A percentile compares a stretch with the other conserved stretches of the same genome.
Evolutionary conservation across 2,329 filamentous ascomycete species (phyloP).

Genomic region (Fusarium piperis): DNA sequence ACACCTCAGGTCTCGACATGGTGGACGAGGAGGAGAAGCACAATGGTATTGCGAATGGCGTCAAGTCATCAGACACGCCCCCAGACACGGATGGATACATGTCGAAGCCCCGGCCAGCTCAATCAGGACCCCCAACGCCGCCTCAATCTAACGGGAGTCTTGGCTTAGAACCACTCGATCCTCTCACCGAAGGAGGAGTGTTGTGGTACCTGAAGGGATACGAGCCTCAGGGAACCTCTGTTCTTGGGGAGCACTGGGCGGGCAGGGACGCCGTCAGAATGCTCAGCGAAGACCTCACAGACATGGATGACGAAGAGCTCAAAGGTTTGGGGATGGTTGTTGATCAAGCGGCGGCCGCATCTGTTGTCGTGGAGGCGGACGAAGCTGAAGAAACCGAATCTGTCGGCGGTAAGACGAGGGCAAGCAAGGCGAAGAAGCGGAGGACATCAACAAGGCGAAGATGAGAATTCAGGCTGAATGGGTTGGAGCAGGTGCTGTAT

Average conservation of each 20-base stretch:
- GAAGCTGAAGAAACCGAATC: conserved; percentile 34
- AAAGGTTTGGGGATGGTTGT: conserved; percentile 71
- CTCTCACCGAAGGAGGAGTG: conserved; percentile 78
- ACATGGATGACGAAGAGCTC: conserved; percentile 91
- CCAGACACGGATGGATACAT: conserved; percentile 61
- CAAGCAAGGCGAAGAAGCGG: conserved; percentile 46
- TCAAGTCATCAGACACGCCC: conserved; percentile 53
- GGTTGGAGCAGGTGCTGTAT: conserved; percentile 17
- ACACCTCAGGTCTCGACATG: conserved; percentile 51
- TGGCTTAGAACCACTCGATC: conserved; percentile 58
- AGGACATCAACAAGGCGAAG: conserved; percentile 49
- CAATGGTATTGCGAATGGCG: conserved; percentile 32
- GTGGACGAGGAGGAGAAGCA: conserved; percentile 42
- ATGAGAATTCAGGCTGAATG: conserved; percentile 29
- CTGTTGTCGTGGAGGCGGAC: conserved; percentile 41
- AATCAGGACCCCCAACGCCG: conserved; percentile 69
- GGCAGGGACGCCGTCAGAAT: conserved; percentile 72
- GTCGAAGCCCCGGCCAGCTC: conserved; percentile 39
- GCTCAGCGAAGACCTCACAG: conserved; percentile 88
- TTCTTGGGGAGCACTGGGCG: conserved; percentile 73
- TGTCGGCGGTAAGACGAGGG: conserved; percentile 41
- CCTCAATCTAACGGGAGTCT: conserved; percentile 72
- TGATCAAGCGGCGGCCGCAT: conserved; percentile 51
- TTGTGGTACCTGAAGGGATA: conserved; percentile 90
- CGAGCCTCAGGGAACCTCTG: conserved; percentile 80